Percentiles rank a stretch among this genome's conserved stretches.
Evolutionary conservation across 2,329 filamentous ascomycete genomes (phyloP).

Genomic region (Fusarium napiforme): DNA sequence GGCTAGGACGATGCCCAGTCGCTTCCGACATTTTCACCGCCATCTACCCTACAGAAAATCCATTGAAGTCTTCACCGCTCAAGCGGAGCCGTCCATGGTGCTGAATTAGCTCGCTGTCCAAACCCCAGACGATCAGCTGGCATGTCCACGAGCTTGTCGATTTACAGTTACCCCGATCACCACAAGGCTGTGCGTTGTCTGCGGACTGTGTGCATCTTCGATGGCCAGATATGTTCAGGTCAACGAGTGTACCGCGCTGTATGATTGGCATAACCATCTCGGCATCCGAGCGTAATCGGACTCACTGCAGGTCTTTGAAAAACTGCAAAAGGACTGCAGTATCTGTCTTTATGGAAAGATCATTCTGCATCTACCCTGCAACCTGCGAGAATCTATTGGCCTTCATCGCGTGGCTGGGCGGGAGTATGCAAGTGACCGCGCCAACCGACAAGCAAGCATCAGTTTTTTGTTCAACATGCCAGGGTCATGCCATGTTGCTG

Average conservation of each 20-base stretch:
- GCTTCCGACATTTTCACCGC: slow-evolving; percentile 39
- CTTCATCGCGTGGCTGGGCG: slow-evolving; percentile 19
- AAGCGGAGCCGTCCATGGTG: slow-evolving; percentile 31
- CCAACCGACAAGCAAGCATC: slow-evolving; percentile 23
- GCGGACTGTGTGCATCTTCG: slow-evolving; percentile 6
- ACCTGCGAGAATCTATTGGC: slow-evolving; percentile 26
- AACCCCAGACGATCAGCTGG: slow-evolving; percentile 42
- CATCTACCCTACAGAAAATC: slow-evolving; percentile 40
- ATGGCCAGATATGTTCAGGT: slow-evolving; percentile 30
- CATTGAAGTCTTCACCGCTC: slow-evolving; percentile 40
- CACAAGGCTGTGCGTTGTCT: slow-evolving; percentile 17
- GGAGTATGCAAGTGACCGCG: slow-evolving; percentile 30
- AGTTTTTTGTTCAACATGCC: slow-evolving; percentile 1
- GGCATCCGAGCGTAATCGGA: slow-evolving; percentile 10
- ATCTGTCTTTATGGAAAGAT: slow-evolving; percentile 16
- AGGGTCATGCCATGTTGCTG: slow-evolving; percentile 40
- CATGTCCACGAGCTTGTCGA: slow-evolving; percentile 31
- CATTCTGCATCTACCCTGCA: slow-evolving; percentile 30
- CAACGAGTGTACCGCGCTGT: slow-evolving; percentile 18
- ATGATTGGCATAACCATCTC: slow-evolving; percentile 1
- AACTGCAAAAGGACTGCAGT: background rate
- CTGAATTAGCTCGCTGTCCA: slow-evolving; percentile 35
- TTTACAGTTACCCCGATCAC: slow-evolving; percentile 16
- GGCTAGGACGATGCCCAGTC: slow-evolving; percentile 5
- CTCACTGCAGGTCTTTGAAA: slow-evolving; percentile 10